Evolutionary conservation across 192 early-diverging fungal species (phyloP), one percentile per base, ranked within the genome.

Genomic region (Phlyctochytrium bullatum): DNA sequence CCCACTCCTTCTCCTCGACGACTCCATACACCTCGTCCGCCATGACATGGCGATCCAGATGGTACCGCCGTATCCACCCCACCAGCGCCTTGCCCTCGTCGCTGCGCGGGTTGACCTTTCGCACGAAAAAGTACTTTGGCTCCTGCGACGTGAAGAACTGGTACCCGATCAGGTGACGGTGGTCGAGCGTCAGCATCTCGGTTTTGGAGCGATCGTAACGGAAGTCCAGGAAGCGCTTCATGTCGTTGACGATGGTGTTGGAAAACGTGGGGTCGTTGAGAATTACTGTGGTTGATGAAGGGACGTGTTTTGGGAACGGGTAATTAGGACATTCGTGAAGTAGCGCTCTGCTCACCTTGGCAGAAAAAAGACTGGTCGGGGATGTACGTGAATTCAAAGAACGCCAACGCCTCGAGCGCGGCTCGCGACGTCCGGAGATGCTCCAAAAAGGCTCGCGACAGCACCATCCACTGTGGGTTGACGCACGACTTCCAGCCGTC

Each of bases 381-480:
- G 59, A 78, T 71, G 52, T 64, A 57, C 29, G 59, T 68, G 50
- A 74, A 66, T 36, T 78, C 76, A 1, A 51, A 62, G 61, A 67
- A 78, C 2, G 76, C 72, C 12, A 78, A 36, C 4, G 68, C 61
- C 12, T 47, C 36, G n/a, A 61, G 40, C 0, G 74, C 76, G 20
- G 17, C 14, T 4, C 27, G 53, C 23, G 62, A 59, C 29, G 2
- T 61, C 40, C 76, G 36, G 4, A 72, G 25, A 36, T 61, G 63
- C 40, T 68, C 52, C 2, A 75, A 52, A 47, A 70, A 69, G 30
- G 60, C 59, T 1, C 66, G 67, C 10, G 72, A 54, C 3, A 78
- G 34, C 14, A 78, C 75, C 67, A 78, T 67, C 76, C 73, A 78
- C 53, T 77, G 75, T 34, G 73, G 71, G 33, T 69, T 53, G 34